Evolutionary conservation across 2,329 filamentous ascomycete genomes (phyloP).

Genomic region (Fonsecaea multimorphosa): DNA sequence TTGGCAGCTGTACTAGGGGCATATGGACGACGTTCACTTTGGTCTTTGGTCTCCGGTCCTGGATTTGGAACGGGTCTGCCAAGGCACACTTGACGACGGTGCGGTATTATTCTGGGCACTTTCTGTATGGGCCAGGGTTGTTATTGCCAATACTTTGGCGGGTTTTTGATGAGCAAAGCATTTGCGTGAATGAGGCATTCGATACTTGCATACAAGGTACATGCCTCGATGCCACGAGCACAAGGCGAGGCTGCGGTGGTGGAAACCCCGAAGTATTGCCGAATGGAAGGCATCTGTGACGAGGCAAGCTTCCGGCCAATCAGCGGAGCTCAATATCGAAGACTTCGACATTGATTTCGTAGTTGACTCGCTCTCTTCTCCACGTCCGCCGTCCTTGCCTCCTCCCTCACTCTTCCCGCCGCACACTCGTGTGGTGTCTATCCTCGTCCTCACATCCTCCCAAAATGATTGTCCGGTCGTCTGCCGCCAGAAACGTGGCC

Average conservation of each 20-base stretch:
- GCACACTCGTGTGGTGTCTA: constrained; percentile 8
- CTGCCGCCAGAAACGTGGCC: constrained; percentile 41
- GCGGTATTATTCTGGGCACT: neutral
- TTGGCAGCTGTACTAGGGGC: constrained; percentile 28
- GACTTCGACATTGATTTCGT: constrained; percentile 23
- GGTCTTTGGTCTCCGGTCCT: too few species aligned
- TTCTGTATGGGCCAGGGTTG: neutral
- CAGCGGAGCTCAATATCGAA: constrained; percentile 27
- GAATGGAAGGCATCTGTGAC: neutral
- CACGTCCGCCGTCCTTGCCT: neutral
- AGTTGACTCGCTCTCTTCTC: neutral
- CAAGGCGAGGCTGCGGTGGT: neutral
- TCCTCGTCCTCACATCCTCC: neutral
- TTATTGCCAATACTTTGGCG: neutral
- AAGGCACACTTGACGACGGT: neutral
- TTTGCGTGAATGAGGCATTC: neutral
- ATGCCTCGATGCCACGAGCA: neutral
- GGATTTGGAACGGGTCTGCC: neutral
- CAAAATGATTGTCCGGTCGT: constrained; percentile 42
- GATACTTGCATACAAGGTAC: neutral
- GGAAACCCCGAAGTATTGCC: constrained; percentile 13
- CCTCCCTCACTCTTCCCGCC: neutral
- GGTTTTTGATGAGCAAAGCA: neutral
- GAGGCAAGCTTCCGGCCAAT: constrained; percentile 23
- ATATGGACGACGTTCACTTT: neutral